Conservation (phyloP, 2,329 filamentous ascomycete species). For the Xenoacremonium recifei region DNA sequence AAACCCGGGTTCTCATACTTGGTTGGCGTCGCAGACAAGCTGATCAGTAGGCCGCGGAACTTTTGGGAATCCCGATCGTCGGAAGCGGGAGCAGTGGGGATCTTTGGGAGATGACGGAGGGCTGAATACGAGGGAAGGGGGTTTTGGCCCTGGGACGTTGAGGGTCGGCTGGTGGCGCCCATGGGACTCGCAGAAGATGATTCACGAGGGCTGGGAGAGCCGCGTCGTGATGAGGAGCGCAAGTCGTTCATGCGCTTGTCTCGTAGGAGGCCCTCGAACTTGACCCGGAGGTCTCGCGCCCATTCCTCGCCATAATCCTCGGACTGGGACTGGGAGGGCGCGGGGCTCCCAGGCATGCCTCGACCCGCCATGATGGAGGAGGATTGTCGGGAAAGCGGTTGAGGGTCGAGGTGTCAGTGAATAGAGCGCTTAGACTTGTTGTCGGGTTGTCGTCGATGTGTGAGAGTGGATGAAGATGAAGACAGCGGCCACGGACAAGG, state of each 20-base stretch:
- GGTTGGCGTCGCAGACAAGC: conserved; percentile 81
- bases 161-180: conserved; percentile 42
- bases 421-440: background rate
- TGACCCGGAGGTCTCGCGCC: conserved; percentile 75
- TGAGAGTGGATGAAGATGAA: background rate
- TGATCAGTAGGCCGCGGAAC: conserved; percentile 79
- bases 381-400: background rate
- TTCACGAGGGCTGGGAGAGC: conserved; percentile 54
- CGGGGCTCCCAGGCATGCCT: conserved; percentile 32
- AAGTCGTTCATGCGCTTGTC: conserved; percentile 86
- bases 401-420: background rate
- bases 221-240: conserved; percentile 49
- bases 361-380: conserved; percentile 37
- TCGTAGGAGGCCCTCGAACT: conserved; percentile 84
- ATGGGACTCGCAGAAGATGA: conserved; percentile 49
- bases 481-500: background rate
- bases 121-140: conserved; percentile 49
- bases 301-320: conserved; percentile 65
- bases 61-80: conserved; percentile 67
- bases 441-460: background rate
- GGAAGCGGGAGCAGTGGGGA: conserved; percentile 69
- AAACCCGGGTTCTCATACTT: conserved; percentile 97
- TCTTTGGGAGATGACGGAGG: conserved; percentile 49
- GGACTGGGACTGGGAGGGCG: conserved; percentile 25
- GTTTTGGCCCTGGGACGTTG: conserved; percentile 43